Conservation (phyloP, 225 moss, liverwort and hornwort species). For the Rhytidiadelphus loreus region DNA sequence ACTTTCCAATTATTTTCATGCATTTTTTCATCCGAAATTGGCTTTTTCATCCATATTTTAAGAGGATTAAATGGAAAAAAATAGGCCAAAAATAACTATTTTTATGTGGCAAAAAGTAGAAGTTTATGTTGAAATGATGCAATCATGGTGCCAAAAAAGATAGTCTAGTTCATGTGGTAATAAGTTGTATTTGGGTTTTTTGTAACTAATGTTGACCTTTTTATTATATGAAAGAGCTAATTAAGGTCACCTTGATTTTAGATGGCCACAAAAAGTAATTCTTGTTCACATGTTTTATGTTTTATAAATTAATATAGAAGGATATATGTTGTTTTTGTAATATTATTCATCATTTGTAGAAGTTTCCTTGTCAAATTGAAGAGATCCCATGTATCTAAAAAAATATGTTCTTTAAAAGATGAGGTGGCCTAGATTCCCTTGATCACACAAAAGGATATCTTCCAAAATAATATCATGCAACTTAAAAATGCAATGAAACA, state of each 20-base stretch:
- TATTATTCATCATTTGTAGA: neutral
- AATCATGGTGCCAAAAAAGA: neutral
- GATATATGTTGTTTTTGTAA: neutral
- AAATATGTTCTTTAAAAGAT: neutral
- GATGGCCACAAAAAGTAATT: neutral
- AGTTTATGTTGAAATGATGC: too few species aligned
- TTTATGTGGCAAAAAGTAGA: accelerated
- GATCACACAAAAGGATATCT: neutral
- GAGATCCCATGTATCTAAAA: accelerated
- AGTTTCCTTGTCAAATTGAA: neutral
- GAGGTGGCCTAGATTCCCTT: accelerated
- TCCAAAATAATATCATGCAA: neutral
- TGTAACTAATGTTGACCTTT: neutral
- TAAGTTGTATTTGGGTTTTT: neutral
- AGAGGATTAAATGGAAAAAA: neutral
- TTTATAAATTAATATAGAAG: neutral
- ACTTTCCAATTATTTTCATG: neutral
- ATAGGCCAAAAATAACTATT: neutral
- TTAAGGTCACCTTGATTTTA: neutral
- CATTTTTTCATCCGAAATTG: neutral
- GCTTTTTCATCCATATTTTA: neutral
- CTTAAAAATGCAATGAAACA: neutral
- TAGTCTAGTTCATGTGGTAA: neutral
- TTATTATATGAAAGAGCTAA: neutral
- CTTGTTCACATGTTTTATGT: neutral